Conservation (phyloP, 202 grass and related monocot genomes). For the Schoenoplectus triqueter region DNA sequence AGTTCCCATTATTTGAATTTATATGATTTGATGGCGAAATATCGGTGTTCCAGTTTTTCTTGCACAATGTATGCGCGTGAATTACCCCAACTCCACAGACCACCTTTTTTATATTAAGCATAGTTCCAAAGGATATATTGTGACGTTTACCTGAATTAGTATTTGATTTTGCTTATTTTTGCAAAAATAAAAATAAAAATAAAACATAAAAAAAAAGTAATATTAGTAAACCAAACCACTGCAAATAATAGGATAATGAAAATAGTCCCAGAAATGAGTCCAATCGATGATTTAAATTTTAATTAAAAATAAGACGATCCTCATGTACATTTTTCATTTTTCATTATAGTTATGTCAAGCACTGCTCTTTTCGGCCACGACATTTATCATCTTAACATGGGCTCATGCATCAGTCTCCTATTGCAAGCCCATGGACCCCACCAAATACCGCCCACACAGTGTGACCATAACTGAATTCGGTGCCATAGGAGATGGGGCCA, state of each 20-base stretch:
- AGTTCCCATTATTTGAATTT: not conserved
- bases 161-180: not conserved
- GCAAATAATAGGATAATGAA: not conserved
- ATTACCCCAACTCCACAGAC: not conserved
- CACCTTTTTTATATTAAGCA: not conserved
- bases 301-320: not conserved
- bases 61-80: not conserved
- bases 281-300: not conserved
- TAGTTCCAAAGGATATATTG: not conserved
- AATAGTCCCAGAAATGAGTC: not conserved
- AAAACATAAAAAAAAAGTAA: not conserved
- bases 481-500: constrained; percentile 83
- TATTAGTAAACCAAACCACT: not conserved
- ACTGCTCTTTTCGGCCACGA: constrained; percentile 54
- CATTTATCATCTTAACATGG: constrained; percentile 41
- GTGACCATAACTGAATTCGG: constrained; percentile 93
- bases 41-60: not conserved
- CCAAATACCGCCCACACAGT: constrained; percentile 79
- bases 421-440: constrained; percentile 74
- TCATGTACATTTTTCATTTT: constrained; percentile 37
- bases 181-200: not conserved
- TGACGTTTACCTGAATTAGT: constrained; percentile 15
- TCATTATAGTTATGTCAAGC: constrained; percentile 51
- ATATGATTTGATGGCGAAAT: not conserved
- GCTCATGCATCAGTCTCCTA: constrained; percentile 51